Evolutionary conservation across 257 asterid genomes (phyloP).

Genomic region (Solanum pennellii): DNA sequence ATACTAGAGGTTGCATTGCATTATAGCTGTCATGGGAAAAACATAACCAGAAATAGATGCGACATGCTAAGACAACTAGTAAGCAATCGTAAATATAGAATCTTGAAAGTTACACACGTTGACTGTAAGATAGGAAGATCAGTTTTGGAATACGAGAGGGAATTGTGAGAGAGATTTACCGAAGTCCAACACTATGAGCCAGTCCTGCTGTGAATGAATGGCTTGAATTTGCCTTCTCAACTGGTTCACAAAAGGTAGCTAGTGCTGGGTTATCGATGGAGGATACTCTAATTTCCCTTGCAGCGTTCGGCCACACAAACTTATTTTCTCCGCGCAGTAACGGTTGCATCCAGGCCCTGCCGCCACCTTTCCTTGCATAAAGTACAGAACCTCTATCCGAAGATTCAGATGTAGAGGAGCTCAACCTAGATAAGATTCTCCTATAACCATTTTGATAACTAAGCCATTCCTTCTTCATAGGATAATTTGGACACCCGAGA

Average conservation of each 20-base stretch:
- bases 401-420: constrained; percentile 16
- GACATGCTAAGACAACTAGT: neutral
- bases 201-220: constrained; percentile 86
- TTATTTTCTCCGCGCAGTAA: constrained; percentile 27
- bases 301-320: constrained; percentile 64
- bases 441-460: constrained; percentile 44
- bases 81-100: neutral
- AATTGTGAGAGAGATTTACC: constrained; percentile 16
- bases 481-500: constrained; percentile 90
- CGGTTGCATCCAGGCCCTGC: constrained; percentile 81
- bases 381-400: constrained; percentile 54
- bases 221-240: constrained; percentile 73
- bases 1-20: neutral
- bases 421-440: constrained; percentile 36
- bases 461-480: constrained; percentile 58
- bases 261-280: constrained; percentile 55
- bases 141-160: neutral
- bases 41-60: neutral
- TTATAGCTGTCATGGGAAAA: too few relatives aligned
- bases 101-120: neutral
- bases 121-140: neutral
- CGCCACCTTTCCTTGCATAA: constrained; percentile 54
- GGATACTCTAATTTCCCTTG: constrained; percentile 50
- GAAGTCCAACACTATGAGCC: constrained; percentile 71
- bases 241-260: constrained; percentile 88